These are phyloP conservation scores for Microascus cirrosus DNA, from an alignment of 2,329 filamentous ascomycete genomes.

Conservation along the genomic window DNA sequence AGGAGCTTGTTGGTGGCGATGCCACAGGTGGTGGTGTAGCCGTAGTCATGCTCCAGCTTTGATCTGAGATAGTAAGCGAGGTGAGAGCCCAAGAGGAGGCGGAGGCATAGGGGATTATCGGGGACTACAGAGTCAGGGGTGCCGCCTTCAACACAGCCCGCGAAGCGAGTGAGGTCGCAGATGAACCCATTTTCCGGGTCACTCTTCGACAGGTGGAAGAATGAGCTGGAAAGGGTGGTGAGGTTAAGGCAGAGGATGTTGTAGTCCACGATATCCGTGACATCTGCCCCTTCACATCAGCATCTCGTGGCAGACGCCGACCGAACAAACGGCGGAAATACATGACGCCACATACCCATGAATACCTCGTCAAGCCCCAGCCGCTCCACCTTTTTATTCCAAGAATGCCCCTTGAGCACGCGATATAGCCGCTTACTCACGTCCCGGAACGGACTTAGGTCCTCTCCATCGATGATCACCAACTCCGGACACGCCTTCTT, in stretches of 20 bases:
- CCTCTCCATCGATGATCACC: conserved; percentile 77
- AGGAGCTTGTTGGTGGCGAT: conserved; percentile 81
- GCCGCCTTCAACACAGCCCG: conserved; percentile 43
- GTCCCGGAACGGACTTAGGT: conserved; percentile 74
- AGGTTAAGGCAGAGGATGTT: conserved; percentile 63
- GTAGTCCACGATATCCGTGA: conserved; percentile 77
- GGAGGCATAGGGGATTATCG: conserved; percentile 34
- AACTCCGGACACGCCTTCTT: conserved; percentile 71
- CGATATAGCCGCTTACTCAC: conserved; percentile 70
- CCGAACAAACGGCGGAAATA: not conserved
- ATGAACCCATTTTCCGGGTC: conserved; percentile 73
- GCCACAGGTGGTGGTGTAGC: conserved; percentile 81
- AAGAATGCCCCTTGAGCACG: conserved; percentile 62
- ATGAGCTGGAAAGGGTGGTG: conserved; percentile 54
- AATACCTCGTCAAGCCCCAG: conserved; percentile 84
- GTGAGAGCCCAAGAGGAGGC: conserved; percentile 70
- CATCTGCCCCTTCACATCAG: conserved; percentile 47
- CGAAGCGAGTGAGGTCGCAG: conserved; percentile 60
- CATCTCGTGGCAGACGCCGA: not conserved
- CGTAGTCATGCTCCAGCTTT: conserved; percentile 62
- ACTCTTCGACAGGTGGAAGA: conserved; percentile 63
- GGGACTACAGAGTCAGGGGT: conserved; percentile 12
- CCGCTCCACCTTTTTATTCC: conserved; percentile 68
- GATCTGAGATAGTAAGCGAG: conserved; percentile 64
- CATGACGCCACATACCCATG: conserved; percentile 22